Percentiles rank a stretch among this genome's conserved stretches.
Conservation (phyloP, 2,329 filamentous ascomycete genomes). For the Penicillium sp. region DNA sequence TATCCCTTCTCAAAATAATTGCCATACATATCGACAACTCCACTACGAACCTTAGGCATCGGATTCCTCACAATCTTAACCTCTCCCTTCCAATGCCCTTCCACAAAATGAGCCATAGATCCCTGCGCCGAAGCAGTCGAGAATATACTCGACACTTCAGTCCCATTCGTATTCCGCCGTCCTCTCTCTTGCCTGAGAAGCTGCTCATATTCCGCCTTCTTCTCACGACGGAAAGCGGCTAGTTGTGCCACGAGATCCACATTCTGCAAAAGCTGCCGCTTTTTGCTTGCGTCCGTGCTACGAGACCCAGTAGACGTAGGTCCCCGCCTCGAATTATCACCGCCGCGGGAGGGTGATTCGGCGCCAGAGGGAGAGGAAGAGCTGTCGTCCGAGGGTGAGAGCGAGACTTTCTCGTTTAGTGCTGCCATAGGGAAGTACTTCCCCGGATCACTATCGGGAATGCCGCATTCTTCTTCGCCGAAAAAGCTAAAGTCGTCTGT, state of each 20-base stretch:
- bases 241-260: conserved; percentile 57
- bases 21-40: conserved; percentile 54
- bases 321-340: conserved; percentile 9
- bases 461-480: conserved; percentile 56
- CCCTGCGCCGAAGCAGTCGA: conserved; percentile 20
- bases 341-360: conserved; percentile 11
- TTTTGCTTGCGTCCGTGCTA: conserved; percentile 1
- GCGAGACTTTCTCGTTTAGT: conserved; percentile 46
- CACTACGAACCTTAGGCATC: conserved; percentile 39
- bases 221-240: conserved; percentile 54
- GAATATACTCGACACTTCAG: conserved; percentile 14
- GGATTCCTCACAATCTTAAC: conserved; percentile 57
- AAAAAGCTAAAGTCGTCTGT: conserved; percentile 64
- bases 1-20: conserved; percentile 56
- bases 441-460: conserved; percentile 47
- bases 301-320: conserved; percentile 1
- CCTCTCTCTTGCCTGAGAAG: conserved; percentile 27
- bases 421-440: conserved; percentile 46
- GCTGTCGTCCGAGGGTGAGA: conserved; percentile 37
- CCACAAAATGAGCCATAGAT: conserved; percentile 44
- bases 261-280: conserved; percentile 16
- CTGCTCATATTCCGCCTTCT: conserved; percentile 51
- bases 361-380: conserved; percentile 18
- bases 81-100: conserved; percentile 61
- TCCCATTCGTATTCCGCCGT: conserved; percentile 28